Evolutionary conservation across 192 early-diverging fungal species (phyloP), one percentile per base, ranked within the genome.

Genomic region (Linnemannia zychae): DNA sequence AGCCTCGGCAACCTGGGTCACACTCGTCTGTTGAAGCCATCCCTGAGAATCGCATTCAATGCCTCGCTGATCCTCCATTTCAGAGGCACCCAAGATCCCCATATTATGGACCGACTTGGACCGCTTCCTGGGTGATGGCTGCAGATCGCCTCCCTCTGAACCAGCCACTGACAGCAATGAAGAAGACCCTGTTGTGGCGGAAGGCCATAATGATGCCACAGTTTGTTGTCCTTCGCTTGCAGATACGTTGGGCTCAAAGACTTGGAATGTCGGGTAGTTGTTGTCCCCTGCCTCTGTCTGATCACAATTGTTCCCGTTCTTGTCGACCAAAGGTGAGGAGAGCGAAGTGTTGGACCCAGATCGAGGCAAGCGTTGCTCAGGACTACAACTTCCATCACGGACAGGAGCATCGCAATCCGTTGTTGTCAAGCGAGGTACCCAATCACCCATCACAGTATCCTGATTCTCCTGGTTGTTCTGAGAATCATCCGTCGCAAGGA

Each of bases 71-170:
- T 40, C 38, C 57, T 40, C 38, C 57, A 63, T 63, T 28, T 63
- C 57, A 0, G 57, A 63, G 57, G 31, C 57, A 22, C 57, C 57
- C 13, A 31, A 12, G 28, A 63, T 63, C 12, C 57, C 57, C 57
- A 49, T 48, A 15, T 36, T 67, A 3, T 46, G 28, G 20, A 67
- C 65, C 1, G 78, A 80, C 24, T 73, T 73, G 48, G 72, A 48
- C 4, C 78, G 66, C 37, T 68, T 63, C 50, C 72, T 47, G 34
- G 72, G 33, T 6, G 72, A 80, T 11, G 72, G 78, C 20, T 80
- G 67, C 12, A 53, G 38, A 17, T 31, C 17, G 0, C 46, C 50
- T 34, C 7, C 33, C 47, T 67, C 74, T 9, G 40, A 44, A 49
- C 40, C 48, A 6, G 60, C 1, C 37, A 75, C 37, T 15, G 74